Conservation (phyloP, 495 filamentous ascomycete genomes). For the Annulohypoxylon nitens region DNA sequence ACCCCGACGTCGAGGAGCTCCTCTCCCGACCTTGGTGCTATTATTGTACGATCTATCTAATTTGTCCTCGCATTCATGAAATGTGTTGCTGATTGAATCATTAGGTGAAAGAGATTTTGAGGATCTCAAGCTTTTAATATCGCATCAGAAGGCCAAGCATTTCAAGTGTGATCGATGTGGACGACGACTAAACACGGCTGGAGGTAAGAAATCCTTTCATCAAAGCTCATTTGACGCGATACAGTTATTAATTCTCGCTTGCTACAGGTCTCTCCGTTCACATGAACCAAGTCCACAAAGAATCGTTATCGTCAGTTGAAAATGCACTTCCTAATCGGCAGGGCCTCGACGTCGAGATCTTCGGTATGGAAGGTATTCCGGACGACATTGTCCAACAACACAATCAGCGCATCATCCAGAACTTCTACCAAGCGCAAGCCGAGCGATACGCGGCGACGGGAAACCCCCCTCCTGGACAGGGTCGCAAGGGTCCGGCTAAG, state of each 20-base stretch:
- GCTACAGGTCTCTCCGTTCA: slow-evolving; percentile 87
- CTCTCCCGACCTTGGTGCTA: slow-evolving; percentile 95
- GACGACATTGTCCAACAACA: slow-evolving; percentile 85
- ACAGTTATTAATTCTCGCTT: slow-evolving; percentile 40
- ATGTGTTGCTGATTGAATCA: slow-evolving; percentile 44
- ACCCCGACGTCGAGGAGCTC: slow-evolving; percentile 88
- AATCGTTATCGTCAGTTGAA: slow-evolving; percentile 84
- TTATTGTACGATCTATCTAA: slow-evolving; percentile 74
- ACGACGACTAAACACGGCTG: slow-evolving; percentile 91
- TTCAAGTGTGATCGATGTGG: slow-evolving; percentile 95
- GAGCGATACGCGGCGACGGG: slow-evolving; percentile 86
- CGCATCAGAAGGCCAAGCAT: slow-evolving; percentile 98
- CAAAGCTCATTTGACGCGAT: slow-evolving; percentile 4
- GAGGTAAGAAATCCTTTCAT: slow-evolving; percentile 70
- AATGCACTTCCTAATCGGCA: slow-evolving; percentile 89
- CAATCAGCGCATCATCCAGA: slow-evolving; percentile 83
- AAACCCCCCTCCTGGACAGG: slow-evolving; percentile 77
- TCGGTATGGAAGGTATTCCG: slow-evolving; percentile 97
- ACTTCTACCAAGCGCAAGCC: slow-evolving; percentile 86
- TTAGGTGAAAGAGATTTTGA: slow-evolving; percentile 92
- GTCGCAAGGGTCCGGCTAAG: slow-evolving; percentile 71
- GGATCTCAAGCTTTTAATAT: slow-evolving; percentile 93
- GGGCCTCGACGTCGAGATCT: slow-evolving; percentile 91
- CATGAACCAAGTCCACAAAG: slow-evolving; percentile 98
- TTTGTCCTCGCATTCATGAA: not conserved